Evolutionary conservation across 169 alveolate genomes (phyloP).

Genomic region (Theileria annulata): DNA sequence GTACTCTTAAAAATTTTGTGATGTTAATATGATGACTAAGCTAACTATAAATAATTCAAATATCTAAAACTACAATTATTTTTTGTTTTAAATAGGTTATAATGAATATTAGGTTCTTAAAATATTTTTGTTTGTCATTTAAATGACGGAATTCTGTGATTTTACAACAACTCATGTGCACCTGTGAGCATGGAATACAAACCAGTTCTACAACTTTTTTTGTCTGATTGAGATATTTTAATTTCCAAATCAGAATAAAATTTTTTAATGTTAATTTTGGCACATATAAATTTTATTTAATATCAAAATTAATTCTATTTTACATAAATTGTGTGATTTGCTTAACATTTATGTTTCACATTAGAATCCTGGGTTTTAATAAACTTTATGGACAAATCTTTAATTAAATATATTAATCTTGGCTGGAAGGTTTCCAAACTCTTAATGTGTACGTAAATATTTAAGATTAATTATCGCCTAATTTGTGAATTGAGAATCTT

Average conservation of each 20-base stretch:
- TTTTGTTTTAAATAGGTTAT: not conserved
- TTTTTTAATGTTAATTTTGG: not conserved
- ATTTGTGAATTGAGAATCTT: not conserved
- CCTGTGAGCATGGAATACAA: slow-evolving; percentile 6
- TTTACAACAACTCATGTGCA: slow-evolving; percentile 8
- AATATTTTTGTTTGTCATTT: not conserved
- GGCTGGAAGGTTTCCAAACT: not conserved
- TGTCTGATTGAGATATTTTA: not conserved
- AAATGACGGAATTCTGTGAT: not conserved
- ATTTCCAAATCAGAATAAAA: not conserved
- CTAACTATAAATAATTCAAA: not conserved
- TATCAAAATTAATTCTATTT: not conserved
- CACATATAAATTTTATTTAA: not conserved
- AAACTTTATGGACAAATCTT: not conserved
- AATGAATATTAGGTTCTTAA: not conserved
- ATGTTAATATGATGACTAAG: not conserved
- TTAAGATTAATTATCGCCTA: not conserved
- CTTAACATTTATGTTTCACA: not conserved
- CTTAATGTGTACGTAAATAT: not conserved
- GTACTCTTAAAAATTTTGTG: not conserved
- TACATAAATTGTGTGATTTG: not conserved
- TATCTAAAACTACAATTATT: no score
- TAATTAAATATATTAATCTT: not conserved
- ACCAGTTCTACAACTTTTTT: not conserved
- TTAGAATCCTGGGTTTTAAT: not conserved